Percentiles rank a stretch among this genome's conserved stretches.
These are phyloP conservation scores for Leishmania major DNA, from an alignment of 208 protist genomes.

Conservation along the genomic window DNA sequence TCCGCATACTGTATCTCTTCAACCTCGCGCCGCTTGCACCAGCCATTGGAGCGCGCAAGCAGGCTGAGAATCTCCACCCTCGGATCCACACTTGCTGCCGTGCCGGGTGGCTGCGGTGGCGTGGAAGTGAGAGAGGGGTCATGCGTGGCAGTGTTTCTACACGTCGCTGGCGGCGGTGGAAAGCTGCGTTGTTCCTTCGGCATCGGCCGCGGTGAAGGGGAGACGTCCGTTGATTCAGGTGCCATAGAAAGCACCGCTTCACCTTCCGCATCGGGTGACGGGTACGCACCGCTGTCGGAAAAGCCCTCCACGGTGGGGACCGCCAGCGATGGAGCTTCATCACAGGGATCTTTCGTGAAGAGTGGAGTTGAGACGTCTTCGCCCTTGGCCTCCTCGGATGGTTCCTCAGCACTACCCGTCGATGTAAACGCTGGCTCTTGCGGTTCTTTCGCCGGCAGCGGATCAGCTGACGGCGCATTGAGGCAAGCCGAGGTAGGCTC, in stretches of 20 bases:
- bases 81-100: background rate
- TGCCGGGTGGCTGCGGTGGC: background rate
- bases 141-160: background rate
- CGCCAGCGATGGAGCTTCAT: background rate
- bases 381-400: background rate
- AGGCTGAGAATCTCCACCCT: constrained; percentile 9
- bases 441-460: background rate
- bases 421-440: background rate
- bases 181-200: background rate
- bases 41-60: constrained; percentile 26
- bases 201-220: background rate
- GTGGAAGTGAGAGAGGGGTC: background rate
- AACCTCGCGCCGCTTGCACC: constrained; percentile 22
- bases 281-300: background rate
- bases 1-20: constrained; percentile 20
- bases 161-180: background rate
- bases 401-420: no score
- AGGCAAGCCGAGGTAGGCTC: background rate
- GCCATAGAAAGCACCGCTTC: background rate
- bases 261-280: background rate
- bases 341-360: background rate
- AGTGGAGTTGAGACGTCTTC: background rate
- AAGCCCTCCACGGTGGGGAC: background rate
- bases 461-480: background rate
- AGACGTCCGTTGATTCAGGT: background rate